phyloP scores from a whole-genome alignment of 208 protist species.

The Wallacemonas sp. region DNA sequence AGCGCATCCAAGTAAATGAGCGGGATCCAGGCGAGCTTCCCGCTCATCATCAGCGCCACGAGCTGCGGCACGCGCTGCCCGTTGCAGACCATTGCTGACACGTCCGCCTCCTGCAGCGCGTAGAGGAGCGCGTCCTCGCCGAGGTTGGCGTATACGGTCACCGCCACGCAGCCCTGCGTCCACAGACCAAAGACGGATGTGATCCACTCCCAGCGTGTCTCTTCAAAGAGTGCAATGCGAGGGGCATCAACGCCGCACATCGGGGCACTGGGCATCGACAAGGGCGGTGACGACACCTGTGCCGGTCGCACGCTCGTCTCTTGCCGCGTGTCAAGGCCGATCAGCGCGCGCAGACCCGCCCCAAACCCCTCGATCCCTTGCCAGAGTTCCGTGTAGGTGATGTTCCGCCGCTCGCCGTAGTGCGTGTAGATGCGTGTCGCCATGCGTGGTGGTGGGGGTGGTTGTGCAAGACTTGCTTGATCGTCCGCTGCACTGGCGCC shows the following conservation, averaged over 20 bases:
- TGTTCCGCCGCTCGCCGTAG: conserved; percentile 20
- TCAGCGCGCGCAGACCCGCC: conserved; percentile 19
- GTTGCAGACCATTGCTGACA: conserved; percentile 37
- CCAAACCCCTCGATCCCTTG: conserved; percentile 29
- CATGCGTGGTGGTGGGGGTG: too few species aligned
- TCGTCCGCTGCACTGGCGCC: neutral
- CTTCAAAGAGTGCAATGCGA: conserved; percentile 40
- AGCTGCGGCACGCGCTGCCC: conserved; percentile 30
- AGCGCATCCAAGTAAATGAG: conserved; percentile 36
- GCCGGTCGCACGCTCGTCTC: neutral
- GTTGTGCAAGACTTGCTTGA: too few species aligned
- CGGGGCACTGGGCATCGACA: conserved; percentile 9
- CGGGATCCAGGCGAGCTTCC: conserved; percentile 11
- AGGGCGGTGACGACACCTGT: neutral
- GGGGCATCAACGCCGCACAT: neutral
- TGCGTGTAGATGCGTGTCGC: conserved; percentile 19
- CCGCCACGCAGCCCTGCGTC: conserved; percentile 34
- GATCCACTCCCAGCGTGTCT: conserved; percentile 61
- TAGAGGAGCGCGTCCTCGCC: conserved; percentile 49
- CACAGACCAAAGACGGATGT: conserved; percentile 45
- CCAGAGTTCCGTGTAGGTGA: conserved; percentile 34
- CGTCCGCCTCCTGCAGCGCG: conserved; percentile 33
- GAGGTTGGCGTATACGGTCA: conserved; percentile 58
- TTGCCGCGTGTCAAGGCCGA: neutral
- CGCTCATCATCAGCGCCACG: conserved; percentile 25